A percentile compares a stretch with the other conserved stretches of the same genome.
Evolutionary conservation across 1,284 basidiomycete genomes (phyloP).

Genomic region (Cutaneotrichosporon spelunceum): DNA sequence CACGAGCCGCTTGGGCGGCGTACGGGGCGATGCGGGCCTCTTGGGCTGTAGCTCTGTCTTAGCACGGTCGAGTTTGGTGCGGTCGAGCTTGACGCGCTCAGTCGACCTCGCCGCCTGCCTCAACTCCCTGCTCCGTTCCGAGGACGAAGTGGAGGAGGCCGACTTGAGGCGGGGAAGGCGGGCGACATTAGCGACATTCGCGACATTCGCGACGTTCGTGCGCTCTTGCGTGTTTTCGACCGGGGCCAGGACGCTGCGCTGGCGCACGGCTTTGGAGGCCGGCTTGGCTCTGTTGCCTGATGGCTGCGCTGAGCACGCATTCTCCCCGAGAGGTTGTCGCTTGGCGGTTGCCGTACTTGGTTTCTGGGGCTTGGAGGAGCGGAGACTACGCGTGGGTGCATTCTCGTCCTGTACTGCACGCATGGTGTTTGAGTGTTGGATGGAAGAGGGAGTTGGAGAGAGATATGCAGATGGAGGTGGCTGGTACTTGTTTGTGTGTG

Average conservation of each 20-base stretch:
- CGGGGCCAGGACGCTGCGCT: background rate
- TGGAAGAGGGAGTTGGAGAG: background rate
- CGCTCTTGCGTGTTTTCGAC: background rate
- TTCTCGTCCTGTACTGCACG: constrained; percentile 2
- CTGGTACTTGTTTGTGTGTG: background rate
- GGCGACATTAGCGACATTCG: too few relatives aligned
- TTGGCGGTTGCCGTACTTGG: background rate
- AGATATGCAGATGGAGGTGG: background rate
- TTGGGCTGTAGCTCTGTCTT: too few relatives aligned
- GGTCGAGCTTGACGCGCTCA: background rate
- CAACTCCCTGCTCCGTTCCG: too few relatives aligned
- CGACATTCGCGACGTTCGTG: background rate
- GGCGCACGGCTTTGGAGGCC: background rate
- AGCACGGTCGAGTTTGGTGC: background rate
- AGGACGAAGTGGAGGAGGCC: background rate
- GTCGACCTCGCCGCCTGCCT: background rate
- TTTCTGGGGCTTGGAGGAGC: background rate
- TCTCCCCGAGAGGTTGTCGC: background rate
- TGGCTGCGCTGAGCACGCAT: too few relatives aligned
- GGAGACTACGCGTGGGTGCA: background rate
- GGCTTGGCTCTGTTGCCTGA: background rate
- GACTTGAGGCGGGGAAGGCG: background rate
- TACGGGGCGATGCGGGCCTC: background rate
- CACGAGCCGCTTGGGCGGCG: background rate
- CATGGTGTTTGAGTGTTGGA: background rate